phyloP scores from a whole-genome alignment of 2,329 filamentous ascomycete genomes.

The Raffaelea albimanens region DNA sequence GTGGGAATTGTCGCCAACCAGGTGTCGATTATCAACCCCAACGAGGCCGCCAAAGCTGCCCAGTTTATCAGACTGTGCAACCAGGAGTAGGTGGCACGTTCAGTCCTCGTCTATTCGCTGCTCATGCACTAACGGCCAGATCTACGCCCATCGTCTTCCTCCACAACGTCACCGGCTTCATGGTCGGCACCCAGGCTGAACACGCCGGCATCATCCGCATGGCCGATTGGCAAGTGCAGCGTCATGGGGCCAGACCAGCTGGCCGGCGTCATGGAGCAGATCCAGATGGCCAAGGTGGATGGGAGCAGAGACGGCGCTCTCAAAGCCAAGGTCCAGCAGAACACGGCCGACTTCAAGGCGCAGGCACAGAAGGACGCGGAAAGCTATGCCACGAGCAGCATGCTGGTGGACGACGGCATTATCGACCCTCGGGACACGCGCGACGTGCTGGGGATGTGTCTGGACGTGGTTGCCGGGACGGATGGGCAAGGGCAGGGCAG shows the following conservation, averaged over 20 bases:
- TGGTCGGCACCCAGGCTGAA: constrained; percentile 35
- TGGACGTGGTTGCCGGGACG: too few species aligned
- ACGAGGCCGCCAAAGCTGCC: too few species aligned
- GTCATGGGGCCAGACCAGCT: constrained; percentile 32
- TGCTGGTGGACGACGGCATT: too few species aligned
- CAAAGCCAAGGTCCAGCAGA: constrained; percentile 52
- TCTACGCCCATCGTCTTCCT: constrained; percentile 31
- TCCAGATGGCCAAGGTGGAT: neutral
- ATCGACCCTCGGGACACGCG: too few species aligned
- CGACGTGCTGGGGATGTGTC: too few species aligned
- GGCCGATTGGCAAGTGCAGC: constrained; percentile 28
- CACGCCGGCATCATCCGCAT: constrained; percentile 32
- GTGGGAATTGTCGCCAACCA: too few species aligned
- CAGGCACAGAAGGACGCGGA: too few species aligned
- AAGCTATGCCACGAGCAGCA: too few species aligned
- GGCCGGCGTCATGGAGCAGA: constrained; percentile 30
- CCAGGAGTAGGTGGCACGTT: constrained; percentile 21
- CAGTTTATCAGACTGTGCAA: too few species aligned
- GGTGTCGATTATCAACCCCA: too few species aligned
- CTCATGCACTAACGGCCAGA: neutral
- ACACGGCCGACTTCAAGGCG: too few species aligned
- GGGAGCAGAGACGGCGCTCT: constrained; percentile 26
- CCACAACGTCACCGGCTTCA: constrained; percentile 38
- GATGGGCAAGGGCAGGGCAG: too few species aligned
- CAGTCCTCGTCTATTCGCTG: neutral